Percentiles rank a stretch among this genome's conserved stretches.
Conservation (phyloP, 371 early-diverging fungal species). For the Mortierella sp. region DNA sequence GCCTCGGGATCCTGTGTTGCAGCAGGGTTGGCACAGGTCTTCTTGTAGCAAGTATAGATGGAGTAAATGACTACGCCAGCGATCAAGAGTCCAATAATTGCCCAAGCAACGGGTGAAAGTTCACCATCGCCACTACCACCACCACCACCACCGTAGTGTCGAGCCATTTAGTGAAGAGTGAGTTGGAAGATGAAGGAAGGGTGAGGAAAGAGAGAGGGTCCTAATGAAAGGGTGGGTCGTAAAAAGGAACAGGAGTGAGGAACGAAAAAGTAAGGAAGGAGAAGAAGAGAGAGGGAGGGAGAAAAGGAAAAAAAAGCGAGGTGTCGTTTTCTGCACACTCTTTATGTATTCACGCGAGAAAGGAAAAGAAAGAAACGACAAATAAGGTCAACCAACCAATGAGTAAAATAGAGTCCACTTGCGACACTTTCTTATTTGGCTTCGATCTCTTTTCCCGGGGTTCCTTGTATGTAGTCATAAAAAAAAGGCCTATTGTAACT, state of each 20-base stretch:
- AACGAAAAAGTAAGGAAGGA: no score
- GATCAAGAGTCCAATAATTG: neutral
- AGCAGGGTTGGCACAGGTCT: neutral
- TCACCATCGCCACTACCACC: neutral
- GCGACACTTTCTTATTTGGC: neutral
- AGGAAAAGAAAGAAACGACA: neutral
- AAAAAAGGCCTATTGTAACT: neutral
- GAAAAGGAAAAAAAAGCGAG: neutral
- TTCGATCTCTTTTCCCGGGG: neutral
- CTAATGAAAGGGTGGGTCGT: neutral
- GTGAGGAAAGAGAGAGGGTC: neutral
- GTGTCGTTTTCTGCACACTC: neutral
- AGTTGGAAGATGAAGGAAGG: neutral
- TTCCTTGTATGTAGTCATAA: neutral
- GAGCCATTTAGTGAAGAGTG: neutral
- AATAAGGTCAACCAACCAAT: neutral
- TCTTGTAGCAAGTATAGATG: neutral
- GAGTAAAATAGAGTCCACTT: neutral
- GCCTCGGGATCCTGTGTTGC: neutral
- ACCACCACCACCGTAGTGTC: neutral
- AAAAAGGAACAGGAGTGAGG: neutral
- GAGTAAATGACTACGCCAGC: neutral
- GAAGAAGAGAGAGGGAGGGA: neutral
- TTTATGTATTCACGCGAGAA: constrained; percentile 4
- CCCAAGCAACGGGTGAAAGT: neutral